Percentiles rank a stretch among this genome's conserved stretches.
These are phyloP conservation scores for Leccinellum luteum DNA, from an alignment of 768 basidiomycete species.

Conservation along the genomic window DNA sequence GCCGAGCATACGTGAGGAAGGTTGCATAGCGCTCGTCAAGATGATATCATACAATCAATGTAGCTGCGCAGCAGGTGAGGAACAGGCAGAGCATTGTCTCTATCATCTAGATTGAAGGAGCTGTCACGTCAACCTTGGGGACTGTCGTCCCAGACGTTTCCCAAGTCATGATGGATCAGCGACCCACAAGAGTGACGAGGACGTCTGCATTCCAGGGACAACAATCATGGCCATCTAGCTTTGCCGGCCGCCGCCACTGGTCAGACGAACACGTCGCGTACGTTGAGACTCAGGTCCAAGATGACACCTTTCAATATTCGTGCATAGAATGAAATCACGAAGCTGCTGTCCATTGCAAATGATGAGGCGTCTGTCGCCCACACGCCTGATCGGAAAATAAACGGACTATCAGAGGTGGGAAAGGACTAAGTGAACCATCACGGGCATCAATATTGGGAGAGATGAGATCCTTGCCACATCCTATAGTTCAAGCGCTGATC, in stretches of 20 bases:
- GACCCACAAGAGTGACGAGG: background rate
- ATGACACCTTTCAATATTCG: background rate
- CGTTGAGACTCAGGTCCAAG: background rate
- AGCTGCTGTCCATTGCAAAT: slow-evolving; percentile 8
- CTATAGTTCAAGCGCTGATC: slow-evolving; percentile 22
- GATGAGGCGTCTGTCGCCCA: slow-evolving; percentile 12
- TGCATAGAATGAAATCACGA: slow-evolving; percentile 16
- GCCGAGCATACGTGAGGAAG: background rate
- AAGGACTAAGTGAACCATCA: background rate
- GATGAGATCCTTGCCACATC: slow-evolving; percentile 8
- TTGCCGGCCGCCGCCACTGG: slow-evolving; percentile 12
- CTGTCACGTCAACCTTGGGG: slow-evolving; percentile 2
- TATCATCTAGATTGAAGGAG: slow-evolving; percentile 6
- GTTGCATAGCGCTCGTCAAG: background rate
- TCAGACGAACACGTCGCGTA: slow-evolving; percentile 17
- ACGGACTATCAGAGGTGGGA: background rate
- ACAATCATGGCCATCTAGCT: slow-evolving; percentile 2
- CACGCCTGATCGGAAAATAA: slow-evolving; percentile 9
- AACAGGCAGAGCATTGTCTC: background rate
- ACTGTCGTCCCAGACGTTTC: background rate
- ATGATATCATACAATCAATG: background rate
- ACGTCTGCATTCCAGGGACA: slow-evolving; percentile 8
- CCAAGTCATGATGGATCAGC: slow-evolving; percentile 2
- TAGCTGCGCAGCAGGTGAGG: background rate
- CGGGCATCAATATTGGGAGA: slow-evolving; percentile 9